These are phyloP conservation scores for Fistulinella cinereoalba DNA, from an alignment of 1,284 basidiomycete genomes.

Conservation along the genomic window DNA sequence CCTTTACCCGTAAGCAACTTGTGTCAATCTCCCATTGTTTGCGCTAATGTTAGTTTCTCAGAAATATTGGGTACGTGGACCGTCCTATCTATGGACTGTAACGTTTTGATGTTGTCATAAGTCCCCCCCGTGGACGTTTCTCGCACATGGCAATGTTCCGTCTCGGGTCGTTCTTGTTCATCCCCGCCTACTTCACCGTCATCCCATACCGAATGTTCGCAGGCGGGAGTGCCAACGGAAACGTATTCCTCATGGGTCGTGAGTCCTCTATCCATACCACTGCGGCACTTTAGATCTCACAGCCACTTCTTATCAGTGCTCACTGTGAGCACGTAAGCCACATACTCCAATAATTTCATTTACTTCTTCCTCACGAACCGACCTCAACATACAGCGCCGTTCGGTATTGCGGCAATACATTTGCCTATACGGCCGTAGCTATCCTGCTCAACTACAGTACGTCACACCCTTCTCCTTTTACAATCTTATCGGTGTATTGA, in stretches of 20 bases:
- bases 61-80: slow-evolving; percentile 53
- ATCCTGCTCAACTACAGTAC: slow-evolving; percentile 79
- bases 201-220: slow-evolving; percentile 67
- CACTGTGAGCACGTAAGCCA: slow-evolving; percentile 71
- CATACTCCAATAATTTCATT: no score
- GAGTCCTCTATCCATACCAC: slow-evolving; percentile 24
- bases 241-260: slow-evolving; percentile 71
- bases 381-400: slow-evolving; percentile 65
- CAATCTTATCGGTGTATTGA: not conserved
- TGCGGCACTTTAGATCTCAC: slow-evolving; percentile 2
- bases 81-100: slow-evolving; percentile 3
- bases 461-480: slow-evolving; percentile 17
- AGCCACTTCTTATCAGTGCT: slow-evolving; percentile 43
- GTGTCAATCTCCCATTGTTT: slow-evolving; percentile 12
- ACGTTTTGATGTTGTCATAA: slow-evolving; percentile 24
- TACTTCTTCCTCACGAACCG: no score
- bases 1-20: slow-evolving; percentile 71
- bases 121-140: slow-evolving; percentile 72
- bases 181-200: slow-evolving; percentile 75
- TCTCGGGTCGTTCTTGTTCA: slow-evolving; percentile 71
- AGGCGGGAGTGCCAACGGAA: slow-evolving; percentile 57
- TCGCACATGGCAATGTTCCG: slow-evolving; percentile 85
- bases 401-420: slow-evolving; percentile 74
- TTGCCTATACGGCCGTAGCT: slow-evolving; percentile 74
- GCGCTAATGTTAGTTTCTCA: slow-evolving; percentile 17